Percentiles rank a stretch among this genome's conserved stretches.
These are phyloP conservation scores for Castanospermum australe DNA, from an alignment of 306 rosid genomes.

Conservation along the genomic window DNA sequence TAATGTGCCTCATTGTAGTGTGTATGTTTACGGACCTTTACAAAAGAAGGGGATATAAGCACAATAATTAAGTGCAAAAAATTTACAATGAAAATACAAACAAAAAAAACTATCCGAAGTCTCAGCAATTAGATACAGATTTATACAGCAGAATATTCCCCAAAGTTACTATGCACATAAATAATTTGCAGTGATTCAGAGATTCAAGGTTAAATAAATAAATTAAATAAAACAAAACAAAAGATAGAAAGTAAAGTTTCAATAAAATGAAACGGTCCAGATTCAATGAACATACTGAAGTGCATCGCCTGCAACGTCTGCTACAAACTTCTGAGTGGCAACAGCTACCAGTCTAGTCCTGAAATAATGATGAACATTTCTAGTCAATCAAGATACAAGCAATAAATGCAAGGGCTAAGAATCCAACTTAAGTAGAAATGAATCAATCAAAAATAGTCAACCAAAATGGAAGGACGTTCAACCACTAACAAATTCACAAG, in stretches of 20 bases:
- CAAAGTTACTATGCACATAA: background rate
- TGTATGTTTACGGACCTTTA: background rate
- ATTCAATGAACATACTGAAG: slow-evolving; percentile 53
- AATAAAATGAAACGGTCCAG: background rate
- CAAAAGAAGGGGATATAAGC: background rate
- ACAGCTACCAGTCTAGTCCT: slow-evolving; percentile 84
- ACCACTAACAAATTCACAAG: background rate
- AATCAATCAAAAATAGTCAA: slow-evolving; percentile 5
- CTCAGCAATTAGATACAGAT: background rate
- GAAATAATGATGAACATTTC: slow-evolving; percentile 11
- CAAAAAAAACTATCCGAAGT: too few relatives aligned
- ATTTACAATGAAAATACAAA: too few relatives aligned
- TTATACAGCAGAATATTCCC: background rate
- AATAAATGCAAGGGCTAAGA: background rate
- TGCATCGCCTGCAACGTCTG: slow-evolving; percentile 79
- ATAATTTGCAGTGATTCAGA: background rate
- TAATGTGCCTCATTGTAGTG: background rate
- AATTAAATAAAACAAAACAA: background rate
- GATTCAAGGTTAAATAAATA: background rate
- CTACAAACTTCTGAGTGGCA: slow-evolving; percentile 88
- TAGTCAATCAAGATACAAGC: background rate
- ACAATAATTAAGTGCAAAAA: background rate
- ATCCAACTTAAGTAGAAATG: background rate
- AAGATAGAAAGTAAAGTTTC: background rate
- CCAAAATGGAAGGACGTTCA: slow-evolving; percentile 14